Evolutionary conservation across 2,329 filamentous ascomycete species (phyloP), one percentile per base, ranked within the genome.

Genomic region (Pseudohalonectria lignicola): DNA sequence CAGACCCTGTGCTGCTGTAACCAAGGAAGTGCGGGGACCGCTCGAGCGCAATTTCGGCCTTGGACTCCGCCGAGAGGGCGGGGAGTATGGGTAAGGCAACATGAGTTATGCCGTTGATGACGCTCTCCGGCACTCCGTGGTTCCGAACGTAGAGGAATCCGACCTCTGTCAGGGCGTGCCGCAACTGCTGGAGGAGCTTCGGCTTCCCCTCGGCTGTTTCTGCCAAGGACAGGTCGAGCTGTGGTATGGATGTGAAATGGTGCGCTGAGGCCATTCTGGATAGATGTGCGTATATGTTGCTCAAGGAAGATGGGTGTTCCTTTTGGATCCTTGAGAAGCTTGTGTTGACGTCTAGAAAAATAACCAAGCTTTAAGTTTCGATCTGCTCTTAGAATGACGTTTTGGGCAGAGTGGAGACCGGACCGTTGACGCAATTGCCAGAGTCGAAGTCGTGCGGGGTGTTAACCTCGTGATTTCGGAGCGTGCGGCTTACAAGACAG

Each of bases 11-110:
- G 1, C 59, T 64, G 43, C 69, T 74, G 49, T 77, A 79, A 0
- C 75, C 75, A 3, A 79, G 56, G 40, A 79, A 76, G 48, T 77
- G 74, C 9, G 74, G 71, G 1, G 70, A 77, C 19, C 74, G 69
- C 19, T 61, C 53, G 15, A 72, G 55, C 0, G 63, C 63, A 9
- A 71, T 50, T 2, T 46, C 46, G 1, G 50, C 48, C 40, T 72
- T 74, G 5, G 53, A 49, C 3, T 47, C 43, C 73, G 54, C 0
- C 17, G 29, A 2, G 68, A 67, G 3, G 73, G 51, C 6, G 7
- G 53, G 49, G 7, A 50, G 40, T 2, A 62, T 53, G 6, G 31
- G 23, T 8, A 26, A 12, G 12, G 23, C 23, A 8, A 7, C 31
- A 18, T 10, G 7, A 6, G 11, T 12, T 7, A 74, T 50, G n/a